Conservation (phyloP, 805 yeast genomes). For the Barnettozyma vustinii region DNA sequence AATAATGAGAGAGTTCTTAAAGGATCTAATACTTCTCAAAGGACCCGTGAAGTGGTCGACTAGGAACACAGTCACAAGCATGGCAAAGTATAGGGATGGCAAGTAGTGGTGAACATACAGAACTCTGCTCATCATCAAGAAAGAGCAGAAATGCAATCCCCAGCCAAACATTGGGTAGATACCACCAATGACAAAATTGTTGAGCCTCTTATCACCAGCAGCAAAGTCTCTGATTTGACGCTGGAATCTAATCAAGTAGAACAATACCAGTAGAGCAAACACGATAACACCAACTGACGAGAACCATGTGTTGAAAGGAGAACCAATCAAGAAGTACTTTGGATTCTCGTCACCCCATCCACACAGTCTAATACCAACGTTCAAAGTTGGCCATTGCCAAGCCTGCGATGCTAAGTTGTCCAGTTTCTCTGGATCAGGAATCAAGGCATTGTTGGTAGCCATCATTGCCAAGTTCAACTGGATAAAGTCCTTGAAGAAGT, state of each 20-base stretch:
- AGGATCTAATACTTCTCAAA: constrained; percentile 16
- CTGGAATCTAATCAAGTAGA: constrained; percentile 58
- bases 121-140: constrained; percentile 78
- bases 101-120: constrained; percentile 82
- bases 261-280: constrained; percentile 39
- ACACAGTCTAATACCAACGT: constrained; percentile 71
- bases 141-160: constrained; percentile 74
- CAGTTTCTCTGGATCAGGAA: constrained; percentile 71
- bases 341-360: constrained; percentile 57
- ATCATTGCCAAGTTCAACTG: constrained; percentile 80
- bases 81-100: constrained; percentile 78
- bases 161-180: constrained; percentile 76
- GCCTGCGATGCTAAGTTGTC: constrained; percentile 68
- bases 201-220: constrained; percentile 36
- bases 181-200: constrained; percentile 63
- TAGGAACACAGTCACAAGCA: constrained; percentile 49
- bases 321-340: constrained; percentile 66
- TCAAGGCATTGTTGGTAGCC: constrained; percentile 77
- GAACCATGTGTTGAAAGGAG: constrained; percentile 76
- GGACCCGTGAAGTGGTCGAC: constrained; percentile 38
- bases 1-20: constrained; percentile 24
- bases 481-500: constrained; percentile 70
- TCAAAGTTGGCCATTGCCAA: constrained; percentile 88
- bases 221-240: constrained; percentile 67
- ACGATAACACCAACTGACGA: constrained; percentile 55